These are phyloP conservation scores for Globisporangium perplexum DNA, from an alignment of 352 stramenopile genomes.

Conservation along the genomic window DNA sequence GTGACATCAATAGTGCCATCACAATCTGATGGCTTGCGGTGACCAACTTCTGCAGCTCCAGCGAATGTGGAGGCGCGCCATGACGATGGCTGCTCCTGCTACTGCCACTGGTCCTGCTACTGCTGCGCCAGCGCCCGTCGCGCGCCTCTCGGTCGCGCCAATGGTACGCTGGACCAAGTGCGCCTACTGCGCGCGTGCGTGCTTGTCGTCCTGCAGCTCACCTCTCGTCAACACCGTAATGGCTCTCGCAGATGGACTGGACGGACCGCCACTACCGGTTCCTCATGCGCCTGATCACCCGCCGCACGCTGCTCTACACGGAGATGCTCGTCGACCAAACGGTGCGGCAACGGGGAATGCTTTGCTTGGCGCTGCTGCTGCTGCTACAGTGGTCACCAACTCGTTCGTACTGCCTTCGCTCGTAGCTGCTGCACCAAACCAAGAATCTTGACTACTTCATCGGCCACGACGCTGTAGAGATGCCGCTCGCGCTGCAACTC, in stretches of 20 bases:
- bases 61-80: no score
- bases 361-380: neutral
- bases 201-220: neutral
- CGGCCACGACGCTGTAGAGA: constrained; percentile 73
- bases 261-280: constrained; percentile 95
- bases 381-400: neutral
- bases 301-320: constrained; percentile 93
- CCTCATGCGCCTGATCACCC: constrained; percentile 93
- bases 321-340: constrained; percentile 99
- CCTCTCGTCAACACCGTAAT: neutral
- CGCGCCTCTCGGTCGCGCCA: constrained; percentile 13
- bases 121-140: constrained; percentile 2
- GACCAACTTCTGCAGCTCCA: no score
- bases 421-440: constrained; percentile 73
- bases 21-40: no score
- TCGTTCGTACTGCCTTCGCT: neutral
- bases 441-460: constrained; percentile 89
- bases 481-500: constrained; percentile 92
- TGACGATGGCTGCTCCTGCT: neutral
- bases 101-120: neutral
- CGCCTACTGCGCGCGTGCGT: neutral
- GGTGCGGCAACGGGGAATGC: constrained; percentile 28
- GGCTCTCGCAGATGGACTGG: constrained; percentile 91
- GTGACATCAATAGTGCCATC: no score
- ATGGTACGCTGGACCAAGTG: no score